Evolutionary conservation across 177 flowering plant genomes (phyloP), one percentile per base, ranked within the genome.

Genomic region (Vitis hybrid): DNA sequence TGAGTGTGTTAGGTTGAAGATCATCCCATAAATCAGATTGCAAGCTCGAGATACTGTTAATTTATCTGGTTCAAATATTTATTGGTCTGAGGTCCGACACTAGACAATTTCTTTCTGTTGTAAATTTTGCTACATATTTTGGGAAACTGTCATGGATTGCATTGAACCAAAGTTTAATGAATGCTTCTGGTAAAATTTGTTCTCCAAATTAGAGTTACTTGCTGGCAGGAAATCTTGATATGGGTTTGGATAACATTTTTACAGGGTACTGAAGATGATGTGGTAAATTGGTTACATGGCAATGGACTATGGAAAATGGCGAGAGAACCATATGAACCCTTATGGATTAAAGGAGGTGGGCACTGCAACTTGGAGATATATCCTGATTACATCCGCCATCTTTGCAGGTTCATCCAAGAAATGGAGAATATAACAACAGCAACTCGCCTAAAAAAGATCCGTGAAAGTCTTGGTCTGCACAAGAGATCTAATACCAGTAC

Each of bases 241-340:
- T 35, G 60, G 11, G 11, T 46, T 51, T 19, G 58, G 46, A 63
- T 55, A 27, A 70, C 59, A 32, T 56, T 54, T 66, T 66, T 70
- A 40, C 89, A 93, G 99, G 99, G 99, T 30, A 93, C 99, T 2
- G 98, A 96, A 64, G 99, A 96, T 79, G 99, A 96, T 56, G 97
- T 96, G 1, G 99, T 96, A 66, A 87, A 87, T 71, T 93, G 91
- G 92, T 78, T 87, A 32, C 98, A 96, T 71, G 98, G 99, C 4
- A 81, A 89, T 64, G 89, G 86, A 48, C 77, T 96, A 46, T 93
- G 99, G 99, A 79, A 92, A 80, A 79, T 86, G 85, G 86, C 97
- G n/a, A 82, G 83, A 66, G 97, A 93, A n/a, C 92, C 98, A 16
- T 96, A 88, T 59, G 99, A 96, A 62, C 99, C 99, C 12, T 64